Percentiles rank a stretch among this genome's conserved stretches.
Conservation (phyloP, 306 rosid species). For the Canavalia gladiata region DNA sequence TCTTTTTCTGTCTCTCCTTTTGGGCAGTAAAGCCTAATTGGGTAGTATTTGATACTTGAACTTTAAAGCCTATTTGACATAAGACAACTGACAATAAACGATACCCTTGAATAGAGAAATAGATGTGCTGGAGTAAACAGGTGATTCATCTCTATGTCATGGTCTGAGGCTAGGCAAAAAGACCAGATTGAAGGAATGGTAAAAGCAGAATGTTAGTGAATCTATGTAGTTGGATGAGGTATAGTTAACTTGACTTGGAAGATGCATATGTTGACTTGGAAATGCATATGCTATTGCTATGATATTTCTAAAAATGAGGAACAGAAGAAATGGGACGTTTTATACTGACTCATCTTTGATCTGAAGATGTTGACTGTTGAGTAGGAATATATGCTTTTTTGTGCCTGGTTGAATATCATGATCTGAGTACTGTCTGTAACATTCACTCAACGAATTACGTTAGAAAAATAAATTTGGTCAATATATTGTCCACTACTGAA, state of each 20-base stretch:
- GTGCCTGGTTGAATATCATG: slow-evolving; percentile 28
- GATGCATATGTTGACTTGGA: slow-evolving; percentile 25
- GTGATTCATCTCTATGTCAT: neutral
- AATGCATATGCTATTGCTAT: slow-evolving; percentile 7
- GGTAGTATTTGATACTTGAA: slow-evolving; percentile 18
- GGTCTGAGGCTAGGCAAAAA: slow-evolving; percentile 12
- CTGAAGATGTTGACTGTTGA: slow-evolving; percentile 16
- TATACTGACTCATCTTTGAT: slow-evolving; percentile 28
- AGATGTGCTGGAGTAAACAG: slow-evolving; percentile 1
- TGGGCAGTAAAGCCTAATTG: neutral
- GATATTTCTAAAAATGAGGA: slow-evolving; percentile 24
- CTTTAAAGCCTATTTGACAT: slow-evolving; percentile 40
- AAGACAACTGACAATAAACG: neutral
- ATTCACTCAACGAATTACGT: slow-evolving; percentile 2
- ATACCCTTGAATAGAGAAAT: neutral
- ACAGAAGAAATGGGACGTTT: neutral
- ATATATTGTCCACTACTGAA: slow-evolving; percentile 6
- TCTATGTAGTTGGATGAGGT: slow-evolving; percentile 23
- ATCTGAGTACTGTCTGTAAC: neutral
- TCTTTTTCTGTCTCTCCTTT: neutral
- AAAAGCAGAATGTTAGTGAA: slow-evolving; percentile 15
- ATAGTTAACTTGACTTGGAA: slow-evolving; percentile 18
- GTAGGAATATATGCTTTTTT: slow-evolving; percentile 10
- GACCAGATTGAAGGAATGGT: slow-evolving; percentile 16
- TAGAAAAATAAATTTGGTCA: slow-evolving; percentile 20